Evolutionary conservation across 2,329 filamentous ascomycete species (phyloP).

Genomic region (Alternaria dauci): DNA sequence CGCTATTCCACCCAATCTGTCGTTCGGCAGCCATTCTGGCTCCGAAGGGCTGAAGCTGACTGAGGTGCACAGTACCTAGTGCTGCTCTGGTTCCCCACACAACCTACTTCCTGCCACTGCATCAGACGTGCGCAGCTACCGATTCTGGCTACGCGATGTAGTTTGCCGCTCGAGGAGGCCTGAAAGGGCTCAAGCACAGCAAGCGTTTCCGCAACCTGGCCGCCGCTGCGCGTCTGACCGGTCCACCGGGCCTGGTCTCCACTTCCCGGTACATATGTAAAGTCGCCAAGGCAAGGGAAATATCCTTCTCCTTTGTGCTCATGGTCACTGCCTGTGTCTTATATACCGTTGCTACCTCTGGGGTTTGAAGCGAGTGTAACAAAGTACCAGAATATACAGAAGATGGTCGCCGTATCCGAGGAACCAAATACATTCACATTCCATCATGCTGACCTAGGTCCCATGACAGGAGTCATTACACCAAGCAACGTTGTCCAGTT

Average conservation of each 20-base stretch:
- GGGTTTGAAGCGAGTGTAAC: not conserved
- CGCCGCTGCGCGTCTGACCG: not conserved
- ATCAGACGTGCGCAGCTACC: not conserved
- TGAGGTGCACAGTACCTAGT: not conserved
- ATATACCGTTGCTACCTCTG: not conserved
- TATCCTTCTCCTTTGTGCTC: not conserved
- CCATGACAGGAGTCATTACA: constrained; percentile 26
- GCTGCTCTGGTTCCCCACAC: not conserved
- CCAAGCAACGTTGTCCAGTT: constrained; percentile 39
- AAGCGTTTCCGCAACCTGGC: not conserved
- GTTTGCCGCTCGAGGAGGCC: not conserved
- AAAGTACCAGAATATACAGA: not conserved
- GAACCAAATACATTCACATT: constrained; percentile 23
- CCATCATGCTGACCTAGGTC: constrained; percentile 27
- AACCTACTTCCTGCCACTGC: not conserved
- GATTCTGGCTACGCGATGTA: not conserved
- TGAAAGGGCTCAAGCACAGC: not conserved
- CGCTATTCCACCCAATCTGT: not conserved
- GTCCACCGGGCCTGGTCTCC: not conserved
- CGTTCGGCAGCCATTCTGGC: not conserved
- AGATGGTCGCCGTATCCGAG: not conserved
- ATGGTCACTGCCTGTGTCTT: not conserved
- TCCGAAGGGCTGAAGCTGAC: not conserved
- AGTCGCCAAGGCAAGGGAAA: not conserved
- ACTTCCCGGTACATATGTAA: not conserved